phyloP scores from a whole-genome alignment of 768 basidiomycete genomes.

The Clitopilus passeckerianus region DNA sequence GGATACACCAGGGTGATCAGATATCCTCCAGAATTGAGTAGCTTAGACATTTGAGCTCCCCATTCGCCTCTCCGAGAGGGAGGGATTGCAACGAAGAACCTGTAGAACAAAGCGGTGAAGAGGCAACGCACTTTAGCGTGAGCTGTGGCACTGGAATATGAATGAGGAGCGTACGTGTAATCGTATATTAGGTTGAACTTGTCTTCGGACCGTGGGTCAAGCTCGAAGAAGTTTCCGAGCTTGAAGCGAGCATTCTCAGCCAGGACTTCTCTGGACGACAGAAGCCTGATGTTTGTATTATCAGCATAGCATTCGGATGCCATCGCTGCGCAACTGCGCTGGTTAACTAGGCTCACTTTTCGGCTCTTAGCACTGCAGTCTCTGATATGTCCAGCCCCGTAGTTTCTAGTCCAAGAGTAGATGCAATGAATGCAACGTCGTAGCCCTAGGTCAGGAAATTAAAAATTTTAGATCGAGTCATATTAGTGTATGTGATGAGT shows the following conservation, averaged over 20 bases:
- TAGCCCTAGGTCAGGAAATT: conserved; percentile 39
- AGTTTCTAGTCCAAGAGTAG: conserved; percentile 38
- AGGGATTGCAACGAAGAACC: conserved; percentile 72
- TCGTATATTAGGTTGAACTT: conserved; percentile 61
- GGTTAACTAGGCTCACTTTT: conserved; percentile 23
- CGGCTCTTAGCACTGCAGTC: conserved; percentile 46
- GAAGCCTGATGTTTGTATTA: conserved; percentile 2
- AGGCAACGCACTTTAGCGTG: background rate
- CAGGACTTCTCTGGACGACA: conserved; percentile 12
- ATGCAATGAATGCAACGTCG: conserved; percentile 52
- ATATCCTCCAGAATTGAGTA: conserved; percentile 59
- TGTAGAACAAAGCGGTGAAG: conserved; percentile 13
- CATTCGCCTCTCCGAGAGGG: conserved; percentile 47
- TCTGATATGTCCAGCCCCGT: conserved; percentile 54
- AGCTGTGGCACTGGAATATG: background rate
- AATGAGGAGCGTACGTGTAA: conserved; percentile 41
- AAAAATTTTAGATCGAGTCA: conserved; percentile 32
- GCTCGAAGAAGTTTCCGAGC: conserved; percentile 50
- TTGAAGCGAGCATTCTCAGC: conserved; percentile 31
- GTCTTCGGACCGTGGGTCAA: conserved; percentile 23
- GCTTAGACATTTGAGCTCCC: conserved; percentile 49
- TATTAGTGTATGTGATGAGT: conserved; percentile 40
- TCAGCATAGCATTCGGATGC: background rate
- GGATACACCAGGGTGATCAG: conserved; percentile 61
- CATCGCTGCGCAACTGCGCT: background rate